These are phyloP conservation scores for Neurospora sp. DNA, from an alignment of 495 filamentous ascomycete species.

Conservation along the genomic window DNA sequence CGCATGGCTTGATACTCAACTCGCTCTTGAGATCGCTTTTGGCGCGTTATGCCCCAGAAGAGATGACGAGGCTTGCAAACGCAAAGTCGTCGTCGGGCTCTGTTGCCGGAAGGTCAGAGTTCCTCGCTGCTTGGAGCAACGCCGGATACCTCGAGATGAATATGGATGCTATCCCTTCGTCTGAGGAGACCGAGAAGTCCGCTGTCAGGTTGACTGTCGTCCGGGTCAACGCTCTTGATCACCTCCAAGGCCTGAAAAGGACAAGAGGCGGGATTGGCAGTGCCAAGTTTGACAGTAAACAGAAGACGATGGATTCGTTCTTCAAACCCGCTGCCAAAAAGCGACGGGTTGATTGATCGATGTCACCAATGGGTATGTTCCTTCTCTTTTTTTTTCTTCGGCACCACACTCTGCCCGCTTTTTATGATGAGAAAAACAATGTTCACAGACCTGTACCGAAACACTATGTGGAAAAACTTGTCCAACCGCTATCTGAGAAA, in stretches of 20 bases:
- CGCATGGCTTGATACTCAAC: conserved; percentile 71
- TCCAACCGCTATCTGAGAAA: conserved; percentile 74
- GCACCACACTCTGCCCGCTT: not conserved
- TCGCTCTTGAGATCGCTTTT: conserved; percentile 55
- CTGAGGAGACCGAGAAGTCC: conserved; percentile 1
- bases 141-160: conserved; percentile 28
- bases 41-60: conserved; percentile 13
- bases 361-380: conserved; percentile 22
- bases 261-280: conserved; percentile 71
- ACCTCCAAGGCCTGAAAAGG: conserved; percentile 63
- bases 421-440: conserved; percentile 55
- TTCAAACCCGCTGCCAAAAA: conserved; percentile 46
- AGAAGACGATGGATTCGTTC: conserved; percentile 68
- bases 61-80: conserved; percentile 6
- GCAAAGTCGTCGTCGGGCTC: not conserved
- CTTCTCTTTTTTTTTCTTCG: conserved; percentile 6
- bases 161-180: too few relatives aligned
- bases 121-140: conserved; percentile 30
- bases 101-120: conserved; percentile 7
- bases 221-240: conserved; percentile 52
- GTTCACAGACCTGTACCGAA: conserved; percentile 81
- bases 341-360: conserved; percentile 17
- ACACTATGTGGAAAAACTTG: conserved; percentile 48
- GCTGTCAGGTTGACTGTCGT: conserved; percentile 29
- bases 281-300: conserved; percentile 56